Base-by-base conservation (phyloP, 257 asterid genomes). In the Thymus quinquecostatus region DNA sequence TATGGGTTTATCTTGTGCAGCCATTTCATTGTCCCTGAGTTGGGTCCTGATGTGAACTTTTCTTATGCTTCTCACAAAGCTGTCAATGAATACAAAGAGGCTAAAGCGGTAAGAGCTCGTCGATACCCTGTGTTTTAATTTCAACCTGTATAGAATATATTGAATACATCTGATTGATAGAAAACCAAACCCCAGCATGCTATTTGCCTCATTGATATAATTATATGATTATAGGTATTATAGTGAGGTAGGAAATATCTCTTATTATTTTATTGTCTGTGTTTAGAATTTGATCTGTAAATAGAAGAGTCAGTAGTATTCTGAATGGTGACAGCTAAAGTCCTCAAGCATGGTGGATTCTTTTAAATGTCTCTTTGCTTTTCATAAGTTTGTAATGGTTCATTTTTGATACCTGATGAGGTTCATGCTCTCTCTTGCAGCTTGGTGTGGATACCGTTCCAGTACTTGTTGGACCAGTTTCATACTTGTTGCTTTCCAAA, bases 61-160 rank as follows among this genome's bases (percentile, higher is more conserved):
- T 80, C 91, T 0, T 92, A 92, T 84, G 96, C 96, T 77, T 92
- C 98, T 72, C 96, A 88, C 86, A 92, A 92, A 80, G 96, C 98
- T 58, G 98, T 92, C 11, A 82, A 85, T 62, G 98, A 92, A 72
- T 92, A 92, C 89, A 89, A 86, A 43, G 98, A 92, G 81, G 98
- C 98, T 63, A 92, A 88, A 77, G 88, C 85, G 82, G 98, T 92
- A 82, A 41, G 90, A 70, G 47, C 70, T 13, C 47, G 33, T 3
- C 30, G 36, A 64, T 64, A 1, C 30, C 14, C n/a, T 30, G 27
- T 4, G 33, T 27, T 28, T 44, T 30, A 2, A 38, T 38, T 3
- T 38, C 0, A 38, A 7, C 41, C 41, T 38, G 41, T 38, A 38
- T 38, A 38, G 41, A 38, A 38, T 38, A 7, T 38, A 9, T 30